phyloP scores from a whole-genome alignment of 1,139 yeast species.

The Torulaspora globosa region DNA sequence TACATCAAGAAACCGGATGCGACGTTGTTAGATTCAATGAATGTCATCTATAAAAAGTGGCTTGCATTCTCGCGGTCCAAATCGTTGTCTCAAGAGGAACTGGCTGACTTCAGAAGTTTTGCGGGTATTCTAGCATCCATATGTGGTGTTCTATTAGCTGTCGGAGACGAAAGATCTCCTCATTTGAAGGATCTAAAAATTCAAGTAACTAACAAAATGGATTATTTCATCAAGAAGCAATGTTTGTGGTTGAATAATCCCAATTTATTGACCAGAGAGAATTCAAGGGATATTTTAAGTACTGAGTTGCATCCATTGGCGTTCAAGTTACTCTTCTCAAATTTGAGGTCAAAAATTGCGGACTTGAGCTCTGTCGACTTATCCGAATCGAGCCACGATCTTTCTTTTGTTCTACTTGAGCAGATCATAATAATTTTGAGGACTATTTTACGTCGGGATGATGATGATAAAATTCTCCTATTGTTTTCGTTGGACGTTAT shows the following conservation, averaged over 20 bases:
- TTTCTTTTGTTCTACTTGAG: constrained; percentile 38
- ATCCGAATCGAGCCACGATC: constrained; percentile 24
- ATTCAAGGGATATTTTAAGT: constrained; percentile 47
- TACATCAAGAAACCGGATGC: constrained; percentile 54
- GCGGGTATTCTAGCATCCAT: constrained; percentile 60
- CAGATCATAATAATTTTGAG: constrained; percentile 43
- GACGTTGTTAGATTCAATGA: constrained; percentile 61
- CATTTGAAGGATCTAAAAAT: constrained; percentile 32
- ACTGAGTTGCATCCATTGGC: constrained; percentile 45
- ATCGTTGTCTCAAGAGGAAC: constrained; percentile 30
- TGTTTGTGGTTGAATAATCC: constrained; percentile 45
- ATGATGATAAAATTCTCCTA: constrained; percentile 39
- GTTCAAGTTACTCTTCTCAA: constrained; percentile 40
- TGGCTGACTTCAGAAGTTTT: constrained; percentile 50
- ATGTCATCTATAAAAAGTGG: constrained; percentile 57
- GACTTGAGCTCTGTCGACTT: constrained; percentile 32
- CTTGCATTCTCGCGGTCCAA: constrained; percentile 31
- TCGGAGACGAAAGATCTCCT: constrained; percentile 36
- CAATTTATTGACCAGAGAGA: constrained; percentile 51
- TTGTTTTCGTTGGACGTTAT: constrained; percentile 42
- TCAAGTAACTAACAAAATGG: constrained; percentile 46
- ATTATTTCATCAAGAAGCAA: constrained; percentile 45
- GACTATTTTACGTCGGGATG: constrained; percentile 42
- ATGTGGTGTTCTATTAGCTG: constrained; percentile 50
- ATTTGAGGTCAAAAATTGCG: constrained; percentile 21